Evolutionary conservation across 208 protist species (phyloP), one percentile per base, ranked within the genome.

Genomic region (Leptomonas seymouri): DNA sequence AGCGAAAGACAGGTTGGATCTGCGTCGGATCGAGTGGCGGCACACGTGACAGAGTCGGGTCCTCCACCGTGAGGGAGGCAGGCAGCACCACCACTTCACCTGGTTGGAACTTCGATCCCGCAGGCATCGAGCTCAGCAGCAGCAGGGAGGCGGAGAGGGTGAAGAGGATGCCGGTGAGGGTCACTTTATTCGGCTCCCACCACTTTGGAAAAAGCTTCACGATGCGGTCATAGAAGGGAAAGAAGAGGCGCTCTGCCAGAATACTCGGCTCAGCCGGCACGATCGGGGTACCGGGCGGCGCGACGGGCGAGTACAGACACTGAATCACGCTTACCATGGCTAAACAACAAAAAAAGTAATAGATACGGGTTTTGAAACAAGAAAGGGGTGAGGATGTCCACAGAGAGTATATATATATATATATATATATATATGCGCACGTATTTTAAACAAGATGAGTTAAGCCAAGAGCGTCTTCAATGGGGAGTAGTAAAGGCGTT

Each of bases 111-210:
- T 76, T 39, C 21, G 81, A 76, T 2, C 63, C 71, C 27, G 76
- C 30, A 18, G 87, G 88, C 86, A 96, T 90, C 18, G 81, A 80
- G 18, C 74, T 77, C n/a, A 97, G 78, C 66, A 97, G 64, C 36
- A 97, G 75, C 39, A 89, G 54, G 7, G 91, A 94, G n/a, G 91
- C 63, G 30, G 80, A 31, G 36, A 91, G 63, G 16, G 91, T 97
- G 64, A 78, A 69, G 65, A 78, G 62, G 46, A 97, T 86, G 59
- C 91, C 91, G 41, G 80, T 71, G 48, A 94, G 62, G 14, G 91
- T 97, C 56, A 97, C 75, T 57, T 80, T 87, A 80, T 97, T 97
- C 36, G 91, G 91, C n/a, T 66, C 42, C 86, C 86, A 94, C 41
- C 70, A 79, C 27, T 48, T 64, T 0, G 89, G 91, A 62, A 88